Evolutionary conservation across 2,329 filamentous ascomycete genomes (phyloP).

Genomic region (Venturia asperata): DNA sequence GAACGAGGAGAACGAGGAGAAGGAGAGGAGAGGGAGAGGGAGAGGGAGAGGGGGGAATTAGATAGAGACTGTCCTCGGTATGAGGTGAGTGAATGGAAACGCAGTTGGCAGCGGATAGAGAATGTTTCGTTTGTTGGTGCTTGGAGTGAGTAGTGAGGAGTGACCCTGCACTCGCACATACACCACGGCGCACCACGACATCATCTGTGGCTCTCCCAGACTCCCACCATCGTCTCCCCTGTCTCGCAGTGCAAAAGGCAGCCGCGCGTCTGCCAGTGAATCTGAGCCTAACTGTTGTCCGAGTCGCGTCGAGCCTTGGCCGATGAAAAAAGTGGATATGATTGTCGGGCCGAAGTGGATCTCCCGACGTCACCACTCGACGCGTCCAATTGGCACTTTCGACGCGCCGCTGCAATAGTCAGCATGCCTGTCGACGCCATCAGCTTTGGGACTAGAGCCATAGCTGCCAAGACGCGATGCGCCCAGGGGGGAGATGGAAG

Average conservation of each 20-base stretch:
- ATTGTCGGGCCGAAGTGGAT: not conserved
- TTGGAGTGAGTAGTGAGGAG: not conserved
- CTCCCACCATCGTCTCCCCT: not conserved
- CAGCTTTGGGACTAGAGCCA: too few relatives aligned
- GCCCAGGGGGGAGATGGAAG: too few relatives aligned
- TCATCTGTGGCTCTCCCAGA: not conserved
- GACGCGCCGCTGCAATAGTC: too few relatives aligned
- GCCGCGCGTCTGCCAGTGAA: too few relatives aligned
- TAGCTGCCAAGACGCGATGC: too few relatives aligned
- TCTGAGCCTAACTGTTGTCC: too few relatives aligned
- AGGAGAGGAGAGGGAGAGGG: not conserved
- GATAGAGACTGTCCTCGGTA: not conserved
- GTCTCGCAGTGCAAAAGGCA: too few relatives aligned
- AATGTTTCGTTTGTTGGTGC: slow-evolving; percentile 7
- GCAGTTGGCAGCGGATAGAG: not conserved
- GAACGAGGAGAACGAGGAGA: too few relatives aligned
- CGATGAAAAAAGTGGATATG: not conserved
- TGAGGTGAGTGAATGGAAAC: not conserved
- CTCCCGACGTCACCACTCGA: not conserved
- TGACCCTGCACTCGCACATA: not conserved
- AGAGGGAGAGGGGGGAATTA: not conserved
- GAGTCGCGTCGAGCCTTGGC: too few relatives aligned
- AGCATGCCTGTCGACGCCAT: too few relatives aligned
- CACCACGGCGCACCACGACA: not conserved
- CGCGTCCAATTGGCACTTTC: too few relatives aligned